Conservation (phyloP, 805 yeast genomes). For the Phaffomyces thermotolerans region DNA sequence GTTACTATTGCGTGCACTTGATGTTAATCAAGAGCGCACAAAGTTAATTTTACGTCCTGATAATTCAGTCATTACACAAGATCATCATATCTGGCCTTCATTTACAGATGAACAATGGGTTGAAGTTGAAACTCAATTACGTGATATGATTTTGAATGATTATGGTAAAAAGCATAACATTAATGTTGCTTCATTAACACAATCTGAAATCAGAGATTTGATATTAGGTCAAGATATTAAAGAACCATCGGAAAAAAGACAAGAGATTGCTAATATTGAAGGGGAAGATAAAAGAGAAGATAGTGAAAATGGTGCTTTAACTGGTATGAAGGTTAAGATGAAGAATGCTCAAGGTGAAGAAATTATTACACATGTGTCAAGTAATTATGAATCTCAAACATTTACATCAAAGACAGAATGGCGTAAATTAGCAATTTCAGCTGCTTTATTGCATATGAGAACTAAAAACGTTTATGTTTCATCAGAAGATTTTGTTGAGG, state of each 20-base stretch:
- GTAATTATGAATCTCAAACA: constrained; percentile 75
- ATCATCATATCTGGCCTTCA: constrained; percentile 91
- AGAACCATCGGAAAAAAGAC: constrained; percentile 84
- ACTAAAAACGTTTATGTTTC: constrained; percentile 68
- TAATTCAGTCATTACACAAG: constrained; percentile 56
- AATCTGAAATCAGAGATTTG: constrained; percentile 87
- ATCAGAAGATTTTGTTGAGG: constrained; percentile 56
- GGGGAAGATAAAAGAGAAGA: constrained; percentile 33
- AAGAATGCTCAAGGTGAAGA: constrained; percentile 95
- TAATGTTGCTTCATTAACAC: constrained; percentile 80
- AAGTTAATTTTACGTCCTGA: constrained; percentile 73
- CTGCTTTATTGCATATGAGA: constrained; percentile 65
- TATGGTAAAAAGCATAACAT: constrained; percentile 82
- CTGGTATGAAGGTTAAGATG: constrained; percentile 67
- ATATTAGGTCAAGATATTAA: constrained; percentile 90
- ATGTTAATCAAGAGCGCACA: constrained; percentile 69
- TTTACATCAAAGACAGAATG: constrained; percentile 86
- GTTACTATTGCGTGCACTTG: constrained; percentile 74
- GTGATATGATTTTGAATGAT: constrained; percentile 81
- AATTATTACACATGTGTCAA: constrained; percentile 87
- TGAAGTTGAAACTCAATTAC: constrained; percentile 75
- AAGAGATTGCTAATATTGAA: constrained; percentile 73
- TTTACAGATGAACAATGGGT: constrained; percentile 88
- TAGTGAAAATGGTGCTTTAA: constrained; percentile 22
- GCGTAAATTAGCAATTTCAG: constrained; percentile 80